These are phyloP conservation scores for Venturia oleaginea DNA, from an alignment of 2,329 filamentous ascomycete genomes.

Conservation along the genomic window DNA sequence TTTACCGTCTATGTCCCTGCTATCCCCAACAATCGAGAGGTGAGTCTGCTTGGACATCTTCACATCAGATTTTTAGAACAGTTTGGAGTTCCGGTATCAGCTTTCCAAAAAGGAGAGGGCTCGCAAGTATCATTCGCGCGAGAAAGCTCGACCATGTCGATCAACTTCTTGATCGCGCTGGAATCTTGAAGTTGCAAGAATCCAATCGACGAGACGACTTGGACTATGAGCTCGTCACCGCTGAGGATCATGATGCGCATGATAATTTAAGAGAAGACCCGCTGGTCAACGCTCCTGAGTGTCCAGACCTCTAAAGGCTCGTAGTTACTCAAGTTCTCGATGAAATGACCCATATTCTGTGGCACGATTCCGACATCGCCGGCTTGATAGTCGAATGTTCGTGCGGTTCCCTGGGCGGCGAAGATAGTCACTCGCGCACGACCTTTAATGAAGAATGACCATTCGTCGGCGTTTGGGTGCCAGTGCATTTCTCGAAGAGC, in stretches of 20 bases:
- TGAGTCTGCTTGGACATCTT: constrained; percentile 7
- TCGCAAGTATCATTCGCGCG: constrained; percentile 10
- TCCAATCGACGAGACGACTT: not conserved
- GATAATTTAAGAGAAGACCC: too few species aligned
- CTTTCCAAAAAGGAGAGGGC: not conserved
- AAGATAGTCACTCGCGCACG: constrained; percentile 68
- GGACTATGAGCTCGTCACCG: constrained; percentile 55
- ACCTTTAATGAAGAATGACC: constrained; percentile 69
- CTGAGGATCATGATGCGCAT: constrained; percentile 73
- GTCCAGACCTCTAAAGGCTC: constrained; percentile 65
- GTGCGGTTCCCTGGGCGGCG: constrained; percentile 55
- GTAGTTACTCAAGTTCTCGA: constrained; percentile 67
- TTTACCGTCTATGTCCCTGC: constrained; percentile 13
- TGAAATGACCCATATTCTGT: constrained; percentile 68
- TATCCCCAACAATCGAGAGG: not conserved
- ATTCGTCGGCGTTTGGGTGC: constrained; percentile 72
- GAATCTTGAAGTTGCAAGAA: constrained; percentile 13
- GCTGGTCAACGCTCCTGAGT: too few species aligned
- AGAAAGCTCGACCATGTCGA: constrained; percentile 9
- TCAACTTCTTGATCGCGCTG: constrained; percentile 12
- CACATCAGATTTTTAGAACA: constrained; percentile 8
- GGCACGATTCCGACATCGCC: constrained; percentile 74
- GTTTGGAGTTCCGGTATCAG: constrained; percentile 7
- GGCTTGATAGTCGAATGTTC: constrained; percentile 66
- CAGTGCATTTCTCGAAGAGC: constrained; percentile 74